These are phyloP conservation scores for Aspergillus brasiliensis DNA, from an alignment of 2,329 filamentous ascomycete genomes.

Conservation along the genomic window DNA sequence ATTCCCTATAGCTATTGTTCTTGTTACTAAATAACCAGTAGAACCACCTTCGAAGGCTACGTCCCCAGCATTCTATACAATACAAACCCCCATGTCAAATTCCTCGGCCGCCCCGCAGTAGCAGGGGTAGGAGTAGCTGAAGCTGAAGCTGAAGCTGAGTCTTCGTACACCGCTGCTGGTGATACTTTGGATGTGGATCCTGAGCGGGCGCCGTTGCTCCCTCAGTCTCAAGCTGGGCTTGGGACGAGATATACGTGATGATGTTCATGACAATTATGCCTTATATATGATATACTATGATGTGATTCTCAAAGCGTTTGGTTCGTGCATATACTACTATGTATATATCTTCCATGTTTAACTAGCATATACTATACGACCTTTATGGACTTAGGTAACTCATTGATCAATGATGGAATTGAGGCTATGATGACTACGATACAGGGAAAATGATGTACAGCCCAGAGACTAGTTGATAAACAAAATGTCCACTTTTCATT, in stretches of 20 bases:
- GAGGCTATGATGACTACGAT: too few species aligned
- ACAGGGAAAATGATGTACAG: too few species aligned
- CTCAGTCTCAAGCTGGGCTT: background rate
- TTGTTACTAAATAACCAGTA: background rate
- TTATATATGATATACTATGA: background rate
- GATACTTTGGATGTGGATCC: background rate
- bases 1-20: background rate
- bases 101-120: background rate
- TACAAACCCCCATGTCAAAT: background rate
- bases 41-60: constrained; percentile 14
- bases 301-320: background rate
- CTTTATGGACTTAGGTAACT: too few species aligned
- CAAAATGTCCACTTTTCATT: background rate
- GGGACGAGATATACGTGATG: constrained; percentile 14
- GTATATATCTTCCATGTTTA: background rate
- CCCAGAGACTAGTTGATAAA: background rate
- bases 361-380: background rate
- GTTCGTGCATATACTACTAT: background rate
- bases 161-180: background rate
- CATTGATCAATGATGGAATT: too few species aligned
- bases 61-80: constrained; percentile 18
- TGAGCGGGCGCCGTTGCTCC: constrained; percentile 15
- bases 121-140: background rate
- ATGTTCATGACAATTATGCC: background rate
- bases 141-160: background rate